Conservation (phyloP, 768 basidiomycete species). For the Lentinula detonsa region DNA sequence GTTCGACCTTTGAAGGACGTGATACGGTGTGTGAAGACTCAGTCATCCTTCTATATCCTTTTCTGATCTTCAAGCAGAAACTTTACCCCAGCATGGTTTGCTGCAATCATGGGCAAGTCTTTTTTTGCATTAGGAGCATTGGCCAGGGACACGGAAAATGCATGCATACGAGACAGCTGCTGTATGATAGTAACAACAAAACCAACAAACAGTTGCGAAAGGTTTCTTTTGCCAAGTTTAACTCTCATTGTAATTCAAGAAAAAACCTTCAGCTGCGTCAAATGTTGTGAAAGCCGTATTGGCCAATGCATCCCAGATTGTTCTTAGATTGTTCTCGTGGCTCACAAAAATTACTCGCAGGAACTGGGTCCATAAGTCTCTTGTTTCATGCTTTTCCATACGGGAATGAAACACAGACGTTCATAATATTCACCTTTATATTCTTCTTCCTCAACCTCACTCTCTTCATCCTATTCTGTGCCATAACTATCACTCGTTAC, state of each 20-base stretch:
- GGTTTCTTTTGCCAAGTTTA: too few species aligned
- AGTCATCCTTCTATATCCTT: not conserved
- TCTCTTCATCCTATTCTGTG: constrained; percentile 46
- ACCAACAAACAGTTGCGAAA: too few species aligned
- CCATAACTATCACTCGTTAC: constrained; percentile 44
- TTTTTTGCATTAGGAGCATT: not conserved
- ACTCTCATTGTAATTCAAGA: not conserved
- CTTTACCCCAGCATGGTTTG: constrained; percentile 38
- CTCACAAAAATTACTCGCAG: constrained; percentile 16
- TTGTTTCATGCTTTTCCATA: constrained; percentile 58
- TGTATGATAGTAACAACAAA: not conserved
- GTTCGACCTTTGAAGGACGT: constrained; percentile 3
- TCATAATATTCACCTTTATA: constrained; percentile 36
- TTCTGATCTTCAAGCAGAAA: constrained; percentile 19
- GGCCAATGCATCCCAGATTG: not conserved
- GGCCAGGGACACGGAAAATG: not conserved
- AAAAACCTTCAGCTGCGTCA: not conserved
- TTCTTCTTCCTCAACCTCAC: constrained; percentile 56
- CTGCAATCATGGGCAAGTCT: constrained; percentile 35
- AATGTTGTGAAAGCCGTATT: not conserved
- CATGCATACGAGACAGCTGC: not conserved
- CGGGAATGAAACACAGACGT: constrained; percentile 29
- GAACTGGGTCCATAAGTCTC: constrained; percentile 46
- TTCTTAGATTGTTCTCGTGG: not conserved
- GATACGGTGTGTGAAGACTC: constrained; percentile 7